Evolutionary conservation across 768 basidiomycete species (phyloP), one percentile per base, ranked within the genome.

Genomic region (Russula earlei): DNA sequence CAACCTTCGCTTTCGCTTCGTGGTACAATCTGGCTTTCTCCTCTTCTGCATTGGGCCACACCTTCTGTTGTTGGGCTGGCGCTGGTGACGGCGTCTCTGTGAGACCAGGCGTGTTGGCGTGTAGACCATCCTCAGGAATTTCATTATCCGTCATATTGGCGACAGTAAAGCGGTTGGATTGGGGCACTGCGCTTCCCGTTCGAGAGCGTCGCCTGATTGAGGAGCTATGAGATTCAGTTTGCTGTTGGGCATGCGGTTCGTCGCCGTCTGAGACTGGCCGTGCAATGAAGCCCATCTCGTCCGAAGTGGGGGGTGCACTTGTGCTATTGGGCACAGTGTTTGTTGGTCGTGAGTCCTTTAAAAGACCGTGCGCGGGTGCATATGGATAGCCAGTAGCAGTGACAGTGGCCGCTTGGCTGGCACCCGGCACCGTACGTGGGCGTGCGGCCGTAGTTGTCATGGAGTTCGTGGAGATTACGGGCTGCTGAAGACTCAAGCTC

Each of bases 11-110:
- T 50, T 71, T 68, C 0, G 75, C 76, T 36, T 56, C 67, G 27
- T 77, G 72, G 36, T 77, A 72, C 42, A 74, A 54, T 38, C 62
- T 48, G 55, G 61, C 67, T 66, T 79, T 79, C 57, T 79, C 77
- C 43, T 76, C 70, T 60, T 76, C 78, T 4, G 76, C 77, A 2
- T 66, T 67, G 3, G 59, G 22, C 67, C 66, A 67, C 15, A 42
- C 55, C 4, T 49, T 51, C 17, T 33, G 54, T 24, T 10, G 46
- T 10, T 46, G 40, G 11, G 55, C 11, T 10, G 36, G 31, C 4
- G 42, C 15, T 49, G 36, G 48, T 31, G 50, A 34, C 17, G 37
- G 12, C 22, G 15, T 25, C 47, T 33, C 51, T 20, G 37, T 47
- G 45, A 12, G 52, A 37, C 57, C 41, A 8, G 42, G 63, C 8